Evolutionary conservation across 2,329 filamentous ascomycete genomes (phyloP).

Genomic region (Alternaria arbusti): DNA sequence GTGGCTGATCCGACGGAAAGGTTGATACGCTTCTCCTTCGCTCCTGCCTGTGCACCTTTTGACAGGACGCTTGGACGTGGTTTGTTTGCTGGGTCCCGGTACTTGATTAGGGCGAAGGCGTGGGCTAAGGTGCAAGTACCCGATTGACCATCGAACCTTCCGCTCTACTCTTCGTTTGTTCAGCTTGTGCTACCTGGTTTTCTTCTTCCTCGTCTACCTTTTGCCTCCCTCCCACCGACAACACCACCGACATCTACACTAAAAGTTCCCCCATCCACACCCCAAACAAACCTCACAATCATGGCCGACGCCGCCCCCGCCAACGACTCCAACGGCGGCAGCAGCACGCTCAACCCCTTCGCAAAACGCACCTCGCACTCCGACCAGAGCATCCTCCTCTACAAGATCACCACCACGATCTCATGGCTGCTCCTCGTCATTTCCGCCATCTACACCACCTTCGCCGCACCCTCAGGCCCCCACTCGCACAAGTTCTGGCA

Average conservation of each 20-base stretch:
- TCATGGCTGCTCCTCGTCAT: conserved; percentile 78
- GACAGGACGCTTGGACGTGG: not conserved
- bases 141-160: not conserved
- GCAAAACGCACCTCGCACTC: conserved; percentile 71
- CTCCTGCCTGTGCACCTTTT: not conserved
- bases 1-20: not conserved
- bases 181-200: not conserved
- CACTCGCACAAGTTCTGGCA: conserved; percentile 71
- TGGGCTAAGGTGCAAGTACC: not conserved
- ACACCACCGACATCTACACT: not conserved
- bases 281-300: not conserved
- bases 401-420: conserved; percentile 76
- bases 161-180: not conserved
- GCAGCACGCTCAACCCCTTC: conserved; percentile 70
- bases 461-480: conserved; percentile 68
- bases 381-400: conserved; percentile 67
- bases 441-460: conserved; percentile 75
- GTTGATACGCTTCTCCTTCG: not conserved
- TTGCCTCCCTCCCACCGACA: not conserved
- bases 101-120: not conserved
- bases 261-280: not conserved
- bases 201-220: not conserved
- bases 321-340: conserved; percentile 58
- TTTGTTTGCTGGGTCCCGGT: not conserved
- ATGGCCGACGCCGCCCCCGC: conserved; percentile 16